Evolutionary conservation across 106 monocot species (phyloP).

Genomic region (Dendrobium chrysotoxum): DNA sequence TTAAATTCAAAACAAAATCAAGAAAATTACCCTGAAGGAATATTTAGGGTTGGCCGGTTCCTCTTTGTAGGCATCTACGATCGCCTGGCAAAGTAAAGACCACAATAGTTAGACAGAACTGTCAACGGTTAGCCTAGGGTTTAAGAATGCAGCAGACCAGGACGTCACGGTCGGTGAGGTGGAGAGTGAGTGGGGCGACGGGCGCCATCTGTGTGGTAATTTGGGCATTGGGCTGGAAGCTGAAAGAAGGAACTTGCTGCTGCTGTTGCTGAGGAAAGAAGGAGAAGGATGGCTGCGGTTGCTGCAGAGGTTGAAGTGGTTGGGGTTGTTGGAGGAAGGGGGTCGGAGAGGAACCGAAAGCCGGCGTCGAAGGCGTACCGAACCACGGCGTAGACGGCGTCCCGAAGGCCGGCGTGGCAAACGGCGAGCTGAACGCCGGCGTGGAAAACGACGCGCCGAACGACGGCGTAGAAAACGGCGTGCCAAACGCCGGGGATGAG

Average conservation of each 20-base stretch:
- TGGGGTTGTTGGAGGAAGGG: slow-evolving; percentile 31
- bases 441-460: slow-evolving; percentile 16
- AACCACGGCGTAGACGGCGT: slow-evolving; percentile 17
- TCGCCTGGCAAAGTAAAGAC: slow-evolving; percentile 40
- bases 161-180: slow-evolving; percentile 77
- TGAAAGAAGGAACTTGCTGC: slow-evolving; percentile 20
- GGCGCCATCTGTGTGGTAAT: slow-evolving; percentile 95
- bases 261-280: slow-evolving; percentile 40
- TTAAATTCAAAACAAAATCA: slow-evolving; percentile 3
- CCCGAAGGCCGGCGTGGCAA: slow-evolving; percentile 18
- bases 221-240: slow-evolving; percentile 25
- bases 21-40: slow-evolving; percentile 59
- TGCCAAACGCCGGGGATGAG: slow-evolving; percentile 11
- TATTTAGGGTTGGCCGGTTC: slow-evolving; percentile 83
- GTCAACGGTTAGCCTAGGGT: slow-evolving; percentile 4
- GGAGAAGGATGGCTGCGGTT: slow-evolving; percentile 17
- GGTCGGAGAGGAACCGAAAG: slow-evolving; percentile 14
- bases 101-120: slow-evolving; percentile 4
- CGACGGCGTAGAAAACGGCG: slow-evolving; percentile 10
- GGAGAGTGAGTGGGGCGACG: slow-evolving; percentile 59
- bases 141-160: slow-evolving; percentile 27
- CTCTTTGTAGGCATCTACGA: slow-evolving; percentile 86
- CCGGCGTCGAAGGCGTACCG: slow-evolving; percentile 17
- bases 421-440: slow-evolving; percentile 12
- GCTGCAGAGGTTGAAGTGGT: slow-evolving; percentile 27